A percentile compares a stretch with the other conserved stretches of the same genome.
Conservation (phyloP, 176 grass and related monocot species). For the Triticum dicoccoides region DNA sequence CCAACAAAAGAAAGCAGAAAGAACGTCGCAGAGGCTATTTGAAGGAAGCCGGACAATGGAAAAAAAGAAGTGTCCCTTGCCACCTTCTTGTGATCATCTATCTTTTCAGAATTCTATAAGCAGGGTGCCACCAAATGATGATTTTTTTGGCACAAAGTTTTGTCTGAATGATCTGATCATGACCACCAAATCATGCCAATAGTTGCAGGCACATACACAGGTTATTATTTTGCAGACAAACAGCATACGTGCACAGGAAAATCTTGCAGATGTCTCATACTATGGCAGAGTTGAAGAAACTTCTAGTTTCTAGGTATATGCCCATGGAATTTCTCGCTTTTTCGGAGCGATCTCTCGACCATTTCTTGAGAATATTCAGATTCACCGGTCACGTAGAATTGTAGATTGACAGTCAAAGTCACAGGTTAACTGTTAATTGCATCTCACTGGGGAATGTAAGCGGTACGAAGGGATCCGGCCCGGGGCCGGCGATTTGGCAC, state of each 20-base stretch:
- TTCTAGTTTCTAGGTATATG: constrained; percentile 26
- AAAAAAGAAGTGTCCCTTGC: constrained; percentile 23
- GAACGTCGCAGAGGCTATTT: constrained; percentile 13
- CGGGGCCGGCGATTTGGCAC: background rate
- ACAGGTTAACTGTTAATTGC: constrained; percentile 23
- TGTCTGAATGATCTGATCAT: constrained; percentile 4
- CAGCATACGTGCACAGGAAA: background rate
- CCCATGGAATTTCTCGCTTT: constrained; percentile 31
- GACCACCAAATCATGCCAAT: background rate
- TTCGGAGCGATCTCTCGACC: constrained; percentile 29
- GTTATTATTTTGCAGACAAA: constrained; percentile 9
- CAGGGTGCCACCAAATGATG: background rate
- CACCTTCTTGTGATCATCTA: background rate
- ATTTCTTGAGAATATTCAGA: constrained; percentile 41
- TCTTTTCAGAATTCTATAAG: constrained; percentile 20
- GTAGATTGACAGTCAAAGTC: constrained; percentile 34
- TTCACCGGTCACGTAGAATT: constrained; percentile 21
- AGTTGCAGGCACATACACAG: constrained; percentile 16
- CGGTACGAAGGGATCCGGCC: background rate
- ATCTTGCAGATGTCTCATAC: constrained; percentile 4
- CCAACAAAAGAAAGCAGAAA: background rate
- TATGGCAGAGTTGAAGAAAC: constrained; percentile 34
- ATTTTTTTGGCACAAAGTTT: background rate
- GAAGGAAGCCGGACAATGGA: background rate
- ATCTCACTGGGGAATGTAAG: constrained; percentile 16